Evolutionary conservation across 345 rosid species (phyloP).

Genomic region (Hypericum perforatum): DNA sequence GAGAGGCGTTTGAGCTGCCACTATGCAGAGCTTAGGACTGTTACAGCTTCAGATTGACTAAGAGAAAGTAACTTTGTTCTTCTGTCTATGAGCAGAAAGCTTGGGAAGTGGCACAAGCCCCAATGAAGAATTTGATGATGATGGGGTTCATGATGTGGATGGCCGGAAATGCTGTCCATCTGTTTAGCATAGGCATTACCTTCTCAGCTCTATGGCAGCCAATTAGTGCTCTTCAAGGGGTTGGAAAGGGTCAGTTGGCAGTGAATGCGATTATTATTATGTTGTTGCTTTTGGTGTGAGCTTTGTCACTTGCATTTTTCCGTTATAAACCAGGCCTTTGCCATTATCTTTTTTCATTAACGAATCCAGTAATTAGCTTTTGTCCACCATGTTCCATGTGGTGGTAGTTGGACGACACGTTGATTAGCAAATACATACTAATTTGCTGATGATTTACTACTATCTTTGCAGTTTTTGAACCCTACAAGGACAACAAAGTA

Average conservation of each 20-base stretch:
- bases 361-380: too few relatives aligned
- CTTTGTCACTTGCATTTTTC: too few relatives aligned
- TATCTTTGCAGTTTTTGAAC: slow-evolving; percentile 73
- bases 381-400: too few relatives aligned
- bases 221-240: slow-evolving; percentile 88
- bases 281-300: too few relatives aligned
- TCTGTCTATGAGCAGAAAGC: slow-evolving; percentile 60
- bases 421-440: background rate
- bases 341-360: too few relatives aligned
- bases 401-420: too few relatives aligned
- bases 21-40: too few relatives aligned
- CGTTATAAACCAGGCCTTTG: too few relatives aligned
- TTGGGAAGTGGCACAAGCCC: slow-evolving; percentile 99
- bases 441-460: background rate
- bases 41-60: background rate
- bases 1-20: too few relatives aligned
- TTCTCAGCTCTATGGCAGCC: slow-evolving; percentile 99
- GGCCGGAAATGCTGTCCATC: slow-evolving; percentile 99
- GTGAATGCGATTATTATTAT: background rate
- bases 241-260: slow-evolving; percentile 76
- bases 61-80: background rate
- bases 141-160: slow-evolving; percentile 99
- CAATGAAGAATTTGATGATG: slow-evolving; percentile 95
- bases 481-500: slow-evolving; percentile 85
- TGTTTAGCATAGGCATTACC: slow-evolving; percentile 94